Conservation (phyloP, 495 filamentous ascomycete genomes). For the Penicillium arizonense region DNA sequence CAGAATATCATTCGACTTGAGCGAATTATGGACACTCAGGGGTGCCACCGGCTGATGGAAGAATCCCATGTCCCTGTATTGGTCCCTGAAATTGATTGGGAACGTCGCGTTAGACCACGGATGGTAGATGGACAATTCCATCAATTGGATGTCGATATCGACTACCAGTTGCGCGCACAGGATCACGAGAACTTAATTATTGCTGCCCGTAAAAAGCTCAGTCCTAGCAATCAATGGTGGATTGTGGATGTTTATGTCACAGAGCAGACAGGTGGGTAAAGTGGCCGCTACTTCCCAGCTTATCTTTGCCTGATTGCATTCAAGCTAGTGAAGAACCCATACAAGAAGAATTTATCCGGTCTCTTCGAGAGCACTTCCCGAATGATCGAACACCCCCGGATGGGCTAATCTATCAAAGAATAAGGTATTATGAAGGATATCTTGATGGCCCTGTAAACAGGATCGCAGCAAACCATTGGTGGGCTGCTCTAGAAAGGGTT, state of each 20-base stretch:
- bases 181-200: conserved; percentile 11
- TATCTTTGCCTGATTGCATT: too few species aligned
- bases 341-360: conserved; percentile 4
- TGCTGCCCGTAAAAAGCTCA: conserved; percentile 2
- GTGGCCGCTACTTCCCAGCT: background rate
- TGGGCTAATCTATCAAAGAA: too few species aligned
- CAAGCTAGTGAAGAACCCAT: background rate
- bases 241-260: conserved; percentile 16
- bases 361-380: conserved; percentile 6
- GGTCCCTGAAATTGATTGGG: too few species aligned
- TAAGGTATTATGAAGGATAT: too few species aligned
- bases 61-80: too few species aligned
- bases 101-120: too few species aligned
- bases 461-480: too few species aligned
- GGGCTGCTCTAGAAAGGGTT: too few species aligned
- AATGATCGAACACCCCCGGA: too few species aligned
- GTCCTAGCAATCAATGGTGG: conserved; percentile 9
- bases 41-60: background rate
- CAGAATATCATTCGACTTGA: background rate
- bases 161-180: conserved; percentile 4
- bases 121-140: too few species aligned
- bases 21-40: background rate
- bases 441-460: too few species aligned
- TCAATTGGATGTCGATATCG: background rate
- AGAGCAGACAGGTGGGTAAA: background rate